Conservation (phyloP, 352 stramenopile species). For the Globisporangium radiosum region DNA sequence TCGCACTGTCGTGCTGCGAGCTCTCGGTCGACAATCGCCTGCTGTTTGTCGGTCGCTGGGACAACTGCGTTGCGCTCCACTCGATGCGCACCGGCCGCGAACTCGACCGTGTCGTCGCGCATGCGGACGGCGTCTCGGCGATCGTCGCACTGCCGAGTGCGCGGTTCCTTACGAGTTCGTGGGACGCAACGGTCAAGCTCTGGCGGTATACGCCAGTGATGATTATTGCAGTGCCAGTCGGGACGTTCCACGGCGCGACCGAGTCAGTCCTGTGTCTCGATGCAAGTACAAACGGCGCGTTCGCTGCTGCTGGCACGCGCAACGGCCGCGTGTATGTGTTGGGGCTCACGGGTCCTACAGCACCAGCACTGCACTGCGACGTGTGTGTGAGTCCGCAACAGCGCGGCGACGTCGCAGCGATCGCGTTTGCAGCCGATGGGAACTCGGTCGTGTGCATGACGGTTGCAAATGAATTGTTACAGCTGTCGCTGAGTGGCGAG, state of each 20-base stretch:
- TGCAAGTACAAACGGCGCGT: conserved; percentile 41
- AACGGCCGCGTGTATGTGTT: conserved; percentile 59
- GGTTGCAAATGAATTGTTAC: conserved; percentile 57
- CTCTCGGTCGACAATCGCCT: conserved; percentile 57
- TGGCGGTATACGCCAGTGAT: conserved; percentile 58
- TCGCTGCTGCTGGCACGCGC: conserved; percentile 53
- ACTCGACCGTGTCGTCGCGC: conserved; percentile 56
- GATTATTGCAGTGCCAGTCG: conserved; percentile 41
- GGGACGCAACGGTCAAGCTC: conserved; percentile 70
- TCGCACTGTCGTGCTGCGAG: conserved; percentile 61
- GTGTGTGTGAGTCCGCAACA: conserved; percentile 27
- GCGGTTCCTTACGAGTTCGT: conserved; percentile 67
- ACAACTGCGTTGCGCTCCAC: conserved; percentile 77
- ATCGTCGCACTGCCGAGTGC: conserved; percentile 44
- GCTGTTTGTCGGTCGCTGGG: conserved; percentile 62
- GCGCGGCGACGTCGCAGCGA: conserved; percentile 36
- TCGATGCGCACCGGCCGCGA: conserved; percentile 41
- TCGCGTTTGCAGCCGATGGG: conserved; percentile 45
- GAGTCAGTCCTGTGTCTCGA: conserved; percentile 64
- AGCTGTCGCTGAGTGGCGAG: conserved; percentile 46
- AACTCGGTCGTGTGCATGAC: conserved; percentile 62
- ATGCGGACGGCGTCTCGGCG: conserved; percentile 65
- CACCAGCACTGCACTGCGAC: conserved; percentile 18
- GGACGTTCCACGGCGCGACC: conserved; percentile 54
- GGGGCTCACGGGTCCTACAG: conserved; percentile 25